Evolutionary conservation across 2,329 filamentous ascomycete species (phyloP).

Genomic region (Magnaporthales sp.): DNA sequence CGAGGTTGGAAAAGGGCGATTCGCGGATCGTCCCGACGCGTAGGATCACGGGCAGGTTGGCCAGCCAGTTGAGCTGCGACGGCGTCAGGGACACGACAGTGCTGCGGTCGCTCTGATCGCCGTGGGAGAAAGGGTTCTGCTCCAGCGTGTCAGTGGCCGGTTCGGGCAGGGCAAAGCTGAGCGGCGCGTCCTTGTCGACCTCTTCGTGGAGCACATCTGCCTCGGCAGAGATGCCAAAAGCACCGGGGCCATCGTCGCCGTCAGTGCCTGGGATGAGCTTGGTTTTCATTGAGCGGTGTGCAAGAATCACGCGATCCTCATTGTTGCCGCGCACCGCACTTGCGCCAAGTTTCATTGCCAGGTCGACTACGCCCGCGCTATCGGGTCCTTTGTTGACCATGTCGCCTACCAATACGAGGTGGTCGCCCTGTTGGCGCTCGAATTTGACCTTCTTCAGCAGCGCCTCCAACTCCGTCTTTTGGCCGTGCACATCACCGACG

Average conservation of each 20-base stretch:
- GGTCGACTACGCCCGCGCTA: slow-evolving; percentile 65
- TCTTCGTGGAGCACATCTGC: neutral
- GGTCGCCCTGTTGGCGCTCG: slow-evolving; percentile 49
- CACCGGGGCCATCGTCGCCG: slow-evolving; percentile 8
- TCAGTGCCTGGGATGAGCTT: slow-evolving; percentile 20
- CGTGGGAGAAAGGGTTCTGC: slow-evolving; percentile 19
- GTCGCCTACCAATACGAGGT: slow-evolving; percentile 70
- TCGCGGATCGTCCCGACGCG: slow-evolving; percentile 50
- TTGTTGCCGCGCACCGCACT: slow-evolving; percentile 86
- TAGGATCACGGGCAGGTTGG: slow-evolving; percentile 68
- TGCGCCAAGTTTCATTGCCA: slow-evolving; percentile 65
- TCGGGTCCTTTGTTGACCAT: slow-evolving; percentile 83
- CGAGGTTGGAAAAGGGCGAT: slow-evolving; percentile 37
- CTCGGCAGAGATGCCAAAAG: slow-evolving; percentile 1
- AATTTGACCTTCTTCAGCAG: slow-evolving; percentile 63
- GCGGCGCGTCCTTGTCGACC: slow-evolving; percentile 5
- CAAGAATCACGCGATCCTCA: slow-evolving; percentile 75
- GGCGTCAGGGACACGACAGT: slow-evolving; percentile 42
- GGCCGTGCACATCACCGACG: slow-evolving; percentile 90
- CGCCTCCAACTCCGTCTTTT: slow-evolving; percentile 54
- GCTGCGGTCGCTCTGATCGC: slow-evolving; percentile 37
- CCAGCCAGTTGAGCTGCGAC: slow-evolving; percentile 61
- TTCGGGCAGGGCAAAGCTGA: neutral
- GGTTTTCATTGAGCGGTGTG: slow-evolving; percentile 34
- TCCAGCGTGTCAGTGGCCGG: slow-evolving; percentile 8